These are phyloP conservation scores for Alternaria sp. DNA, from an alignment of 2,329 filamentous ascomycete genomes.

Conservation along the genomic window DNA sequence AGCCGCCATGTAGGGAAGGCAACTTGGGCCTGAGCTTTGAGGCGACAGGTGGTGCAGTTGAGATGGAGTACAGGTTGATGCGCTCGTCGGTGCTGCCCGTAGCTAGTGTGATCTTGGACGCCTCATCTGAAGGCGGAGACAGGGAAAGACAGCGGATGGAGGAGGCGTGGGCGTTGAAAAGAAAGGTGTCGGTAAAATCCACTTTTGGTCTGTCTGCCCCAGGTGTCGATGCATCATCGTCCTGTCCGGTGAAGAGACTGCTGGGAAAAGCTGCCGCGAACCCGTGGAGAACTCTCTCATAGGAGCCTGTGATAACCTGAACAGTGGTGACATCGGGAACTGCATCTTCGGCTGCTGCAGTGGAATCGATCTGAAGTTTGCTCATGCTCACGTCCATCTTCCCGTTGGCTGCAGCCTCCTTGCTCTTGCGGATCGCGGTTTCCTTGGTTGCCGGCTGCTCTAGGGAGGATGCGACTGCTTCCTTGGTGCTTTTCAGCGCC, in stretches of 20 bases:
- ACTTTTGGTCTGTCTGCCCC: constrained; percentile 51
- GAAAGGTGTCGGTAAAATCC: constrained; percentile 88
- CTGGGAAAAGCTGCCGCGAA: constrained; percentile 75
- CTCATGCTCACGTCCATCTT: constrained; percentile 30
- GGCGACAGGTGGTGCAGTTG: constrained; percentile 64
- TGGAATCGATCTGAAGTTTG: constrained; percentile 22
- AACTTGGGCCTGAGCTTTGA: constrained; percentile 66
- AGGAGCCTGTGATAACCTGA: constrained; percentile 91
- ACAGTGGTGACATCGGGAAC: constrained; percentile 58
- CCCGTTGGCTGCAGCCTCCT: constrained; percentile 29
- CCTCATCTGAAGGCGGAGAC: constrained; percentile 72
- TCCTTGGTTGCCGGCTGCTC: constrained; percentile 30
- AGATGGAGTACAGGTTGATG: constrained; percentile 93
- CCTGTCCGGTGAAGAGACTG: constrained; percentile 41
- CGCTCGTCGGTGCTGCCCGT: constrained; percentile 92
- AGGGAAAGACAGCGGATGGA: constrained; percentile 89
- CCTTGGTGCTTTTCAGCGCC: constrained; percentile 41
- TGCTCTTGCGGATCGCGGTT: constrained; percentile 27
- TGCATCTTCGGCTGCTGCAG: constrained; percentile 16
- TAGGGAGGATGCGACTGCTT: constrained; percentile 29
- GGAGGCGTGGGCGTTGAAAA: constrained; percentile 92
- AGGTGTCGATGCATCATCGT: constrained; percentile 26
- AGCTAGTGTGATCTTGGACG: constrained; percentile 86
- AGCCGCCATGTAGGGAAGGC: constrained; percentile 73
- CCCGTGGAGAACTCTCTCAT: constrained; percentile 91